phyloP scores from a whole-genome alignment of 1,284 basidiomycete genomes.

The Grifola frondosa region DNA sequence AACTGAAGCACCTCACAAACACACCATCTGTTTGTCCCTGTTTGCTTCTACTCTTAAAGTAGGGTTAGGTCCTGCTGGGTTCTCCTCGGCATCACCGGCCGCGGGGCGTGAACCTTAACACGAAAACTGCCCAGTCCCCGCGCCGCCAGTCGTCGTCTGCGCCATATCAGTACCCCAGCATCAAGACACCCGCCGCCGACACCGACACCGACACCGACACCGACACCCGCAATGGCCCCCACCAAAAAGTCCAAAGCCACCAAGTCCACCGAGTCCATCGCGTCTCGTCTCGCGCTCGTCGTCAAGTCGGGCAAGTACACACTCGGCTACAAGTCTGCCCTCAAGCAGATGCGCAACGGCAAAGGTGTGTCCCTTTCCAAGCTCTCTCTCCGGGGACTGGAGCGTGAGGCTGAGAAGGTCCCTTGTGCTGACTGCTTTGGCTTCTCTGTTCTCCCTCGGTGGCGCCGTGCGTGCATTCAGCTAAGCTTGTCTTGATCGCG shows the following conservation, averaged over 20 bases:
- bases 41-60: conserved; percentile 15
- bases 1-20: conserved; percentile 14
- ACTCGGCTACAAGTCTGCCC: conserved; percentile 94
- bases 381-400: conserved; percentile 77
- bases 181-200: conserved; percentile 24
- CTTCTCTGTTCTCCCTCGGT: conserved; percentile 20
- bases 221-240: conserved; percentile 72
- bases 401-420: conserved; percentile 97
- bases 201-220: conserved; percentile 11
- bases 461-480: conserved; percentile 42
- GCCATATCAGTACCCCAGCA: conserved; percentile 12
- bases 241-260: conserved; percentile 92
- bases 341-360: conserved; percentile 98
- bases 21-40: conserved; percentile 24
- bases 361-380: conserved; percentile 74
- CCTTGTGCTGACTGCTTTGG: conserved; percentile 62
- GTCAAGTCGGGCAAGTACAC: conserved; percentile 97
- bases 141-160: conserved; percentile 5
- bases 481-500: conserved; percentile 98
- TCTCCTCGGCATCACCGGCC: not conserved
- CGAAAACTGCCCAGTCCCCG: conserved; percentile 20
- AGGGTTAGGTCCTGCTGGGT: conserved; percentile 22
- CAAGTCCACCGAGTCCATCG: conserved; percentile 93
- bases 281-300: conserved; percentile 93
- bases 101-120: conserved; percentile 22